These are phyloP conservation scores for Aspergillus bombycis DNA, from an alignment of 2,329 filamentous ascomycete species.

Conservation along the genomic window DNA sequence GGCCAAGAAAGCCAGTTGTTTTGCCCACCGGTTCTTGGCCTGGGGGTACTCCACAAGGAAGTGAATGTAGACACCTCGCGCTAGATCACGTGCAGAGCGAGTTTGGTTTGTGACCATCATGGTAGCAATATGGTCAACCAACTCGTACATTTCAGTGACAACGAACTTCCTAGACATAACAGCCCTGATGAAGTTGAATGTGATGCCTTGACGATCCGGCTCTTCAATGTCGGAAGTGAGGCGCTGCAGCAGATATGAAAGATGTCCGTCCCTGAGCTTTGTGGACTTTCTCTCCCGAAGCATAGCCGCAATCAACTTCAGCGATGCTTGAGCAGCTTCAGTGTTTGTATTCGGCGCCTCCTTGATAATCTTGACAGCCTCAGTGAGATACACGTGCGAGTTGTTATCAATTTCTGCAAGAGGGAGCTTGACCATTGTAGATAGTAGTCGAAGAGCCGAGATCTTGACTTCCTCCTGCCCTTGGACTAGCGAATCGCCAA, in stretches of 20 bases:
- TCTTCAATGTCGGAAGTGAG: constrained; percentile 89
- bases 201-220: constrained; percentile 86
- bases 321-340: constrained; percentile 81
- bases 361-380: constrained; percentile 81
- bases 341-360: constrained; percentile 76
- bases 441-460: constrained; percentile 81
- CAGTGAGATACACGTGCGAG: constrained; percentile 77
- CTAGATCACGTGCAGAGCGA: constrained; percentile 81
- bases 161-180: constrained; percentile 84
- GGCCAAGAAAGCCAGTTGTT: constrained; percentile 85
- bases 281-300: constrained; percentile 79
- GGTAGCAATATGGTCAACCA: constrained; percentile 81
- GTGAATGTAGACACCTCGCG: constrained; percentile 87
- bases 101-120: constrained; percentile 98
- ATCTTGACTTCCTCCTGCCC: constrained; percentile 92
- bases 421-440: constrained; percentile 81
- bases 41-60: constrained; percentile 95
- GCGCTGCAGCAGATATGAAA: constrained; percentile 80
- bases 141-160: constrained; percentile 86
- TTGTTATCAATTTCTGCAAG: constrained; percentile 70
- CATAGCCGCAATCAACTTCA: constrained; percentile 85
- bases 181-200: constrained; percentile 90
- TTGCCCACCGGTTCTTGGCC: constrained; percentile 82
- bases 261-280: constrained; percentile 74
- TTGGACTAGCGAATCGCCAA: constrained; percentile 82